Conservation (phyloP, 129 eudicot genomes). For the Tagetes erecta region DNA sequence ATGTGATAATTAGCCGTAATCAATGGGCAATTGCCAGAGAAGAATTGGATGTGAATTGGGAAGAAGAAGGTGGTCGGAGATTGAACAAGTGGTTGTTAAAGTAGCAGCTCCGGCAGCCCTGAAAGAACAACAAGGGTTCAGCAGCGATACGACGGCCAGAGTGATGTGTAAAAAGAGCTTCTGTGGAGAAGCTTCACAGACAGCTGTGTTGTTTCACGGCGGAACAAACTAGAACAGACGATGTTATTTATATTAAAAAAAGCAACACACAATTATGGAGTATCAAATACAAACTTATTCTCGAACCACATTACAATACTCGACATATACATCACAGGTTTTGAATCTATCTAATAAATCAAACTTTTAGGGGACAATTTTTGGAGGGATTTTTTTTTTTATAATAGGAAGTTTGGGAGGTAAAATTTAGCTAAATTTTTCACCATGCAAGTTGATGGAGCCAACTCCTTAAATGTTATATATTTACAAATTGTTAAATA, state of each 20-base stretch:
- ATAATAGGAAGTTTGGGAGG: no score
- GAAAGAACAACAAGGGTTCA: constrained; percentile 2
- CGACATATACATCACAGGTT: no score
- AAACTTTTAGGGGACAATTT: no score
- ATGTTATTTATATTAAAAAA: neutral
- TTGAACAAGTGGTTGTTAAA: constrained; percentile 18
- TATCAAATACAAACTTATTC: neutral
- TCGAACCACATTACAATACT: no score
- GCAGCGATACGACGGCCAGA: constrained; percentile 38
- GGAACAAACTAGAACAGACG: constrained; percentile 27
- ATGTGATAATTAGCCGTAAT: constrained; percentile 37
- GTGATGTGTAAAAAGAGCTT: constrained; percentile 36
- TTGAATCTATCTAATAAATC: no score
- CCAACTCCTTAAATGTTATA: no score
- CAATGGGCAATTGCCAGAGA: constrained; percentile 30
- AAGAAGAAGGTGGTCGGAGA: constrained; percentile 27
- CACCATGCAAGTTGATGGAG: no score
- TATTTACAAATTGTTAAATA: no score
- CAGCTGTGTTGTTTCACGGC: constrained; percentile 12
- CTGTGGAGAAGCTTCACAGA: constrained; percentile 31
- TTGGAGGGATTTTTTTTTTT: no score
- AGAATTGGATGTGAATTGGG: constrained; percentile 14
- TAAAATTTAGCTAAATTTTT: no score
- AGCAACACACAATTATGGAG: neutral
- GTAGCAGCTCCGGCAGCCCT: constrained; percentile 14